Base-by-base conservation (phyloP, 2,329 filamentous ascomycete genomes). In the Aspergillus sp. region DNA sequence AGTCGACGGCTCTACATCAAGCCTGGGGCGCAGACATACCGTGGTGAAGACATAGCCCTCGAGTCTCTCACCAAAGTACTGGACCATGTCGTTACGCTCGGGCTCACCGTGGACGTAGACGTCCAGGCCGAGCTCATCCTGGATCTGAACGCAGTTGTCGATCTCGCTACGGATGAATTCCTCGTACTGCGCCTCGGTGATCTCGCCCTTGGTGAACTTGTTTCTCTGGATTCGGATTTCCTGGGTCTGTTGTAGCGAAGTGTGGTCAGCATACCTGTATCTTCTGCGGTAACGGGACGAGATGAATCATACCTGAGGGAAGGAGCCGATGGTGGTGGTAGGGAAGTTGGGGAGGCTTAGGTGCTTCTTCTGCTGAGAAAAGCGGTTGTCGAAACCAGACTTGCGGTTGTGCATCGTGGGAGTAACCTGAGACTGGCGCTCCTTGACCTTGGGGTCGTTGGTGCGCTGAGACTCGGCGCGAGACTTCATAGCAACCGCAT, bases 161-260 rank as follows among this genome's bases (percentile, higher is more conserved):
- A 98, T 98, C 78, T 98, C 91, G 75, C 93, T 83, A 77, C 96
- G 85, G 53, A 98, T 98, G 76, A 98, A 98, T 67, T 85, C 83
- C 72, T 98, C 91, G 68, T 98, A 98, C 71, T 96, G 71, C 59
- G 80, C 75, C 52, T 80, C 73, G 32, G 81, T 88, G 66, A 98
- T 96, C 68, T 96, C 88, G 60, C 82, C 83, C 81, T 98, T 98
- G 75, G 88, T 93, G 74, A 95, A 86, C 76, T 91, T 94, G 78
- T 91, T 93, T 59, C 91, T 84, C 70, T 88, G 80, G 54, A 93
- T 71, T 70, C 91, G 86, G 70, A 98, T 98, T 67, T 96, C 86
- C 75, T 89, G 88, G 65, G 91, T 98, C 75, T n/a, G n/a, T n/a
- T n/a, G n/a, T n/a, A n/a, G n/a, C n/a, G n/a, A n/a, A n/a, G n/a